Evolutionary conservation across 2,329 filamentous ascomycete species (phyloP), one percentile per base, ranked within the genome.

Genomic region (Diaporthe citrichinensis): DNA sequence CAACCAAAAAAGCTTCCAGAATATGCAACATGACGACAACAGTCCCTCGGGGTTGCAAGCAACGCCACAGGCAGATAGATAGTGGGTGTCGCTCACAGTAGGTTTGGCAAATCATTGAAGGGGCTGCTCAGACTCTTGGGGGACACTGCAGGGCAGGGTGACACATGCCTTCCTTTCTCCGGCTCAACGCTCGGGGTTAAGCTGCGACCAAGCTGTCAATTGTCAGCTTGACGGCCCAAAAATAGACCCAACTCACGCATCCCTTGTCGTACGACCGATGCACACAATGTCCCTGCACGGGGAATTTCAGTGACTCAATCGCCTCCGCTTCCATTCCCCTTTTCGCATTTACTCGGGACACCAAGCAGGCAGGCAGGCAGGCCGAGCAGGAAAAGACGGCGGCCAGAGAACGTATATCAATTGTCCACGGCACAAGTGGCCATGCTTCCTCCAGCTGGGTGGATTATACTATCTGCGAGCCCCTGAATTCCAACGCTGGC

Each of bases 21-120:
- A 58, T 25, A 59, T 75, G 74, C 74, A 75, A 31, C 17, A 67
- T 73, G 74, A 75, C 74, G 68, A 75, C 68, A 75, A 41, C 68
- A 46, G 39, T 62, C 71, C 34, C 55, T 8, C 59, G 31, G 25
- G 46, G 71, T 65, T 31, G 15, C 58, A 62, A 62, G 69, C 69
- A 36, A 53, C 62, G 31, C 62, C 62, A 68, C 46, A 68, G 12
- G n/a, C 31, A 53, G 23, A 25, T 25, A 53, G 23, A 25, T 39
- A 39, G 23, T 41, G 49, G n/a, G 65, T 55, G 49, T 55, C 49
- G 49, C 46, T 51, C 34, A 53, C 41, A 67, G 36, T 68, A 25
- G 23, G 15, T 68, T 6, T 15, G 65, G n/a, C 65, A 53, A 68
- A 68, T 68, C 31, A 51, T 68, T 9, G 31, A 51, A 17, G 23